Percentiles rank a stretch among this genome's conserved stretches.
phyloP scores from a whole-genome alignment of 257 asterid genomes.

The Datura wrightii region DNA sequence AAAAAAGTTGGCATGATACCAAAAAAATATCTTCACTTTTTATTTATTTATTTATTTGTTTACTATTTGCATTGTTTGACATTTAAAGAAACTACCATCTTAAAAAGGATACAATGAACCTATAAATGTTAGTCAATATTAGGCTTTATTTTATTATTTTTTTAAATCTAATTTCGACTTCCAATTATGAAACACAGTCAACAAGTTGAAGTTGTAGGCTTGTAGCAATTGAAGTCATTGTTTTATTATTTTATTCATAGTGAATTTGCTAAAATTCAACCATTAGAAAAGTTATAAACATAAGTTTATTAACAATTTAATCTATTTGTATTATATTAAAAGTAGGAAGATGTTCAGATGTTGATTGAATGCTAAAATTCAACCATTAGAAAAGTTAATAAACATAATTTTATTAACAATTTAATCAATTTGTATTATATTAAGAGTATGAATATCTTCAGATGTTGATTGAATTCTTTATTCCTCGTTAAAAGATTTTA shows the following conservation, averaged over 20 bases:
- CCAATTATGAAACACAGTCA: background rate
- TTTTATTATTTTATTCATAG: background rate
- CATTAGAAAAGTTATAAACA: background rate
- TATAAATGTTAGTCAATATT: background rate
- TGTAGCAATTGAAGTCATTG: background rate
- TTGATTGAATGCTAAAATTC: background rate
- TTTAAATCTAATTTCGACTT: background rate
- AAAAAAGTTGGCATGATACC: no score
- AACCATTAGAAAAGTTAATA: background rate
- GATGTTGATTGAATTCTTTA: no score
- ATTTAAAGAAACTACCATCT: background rate
- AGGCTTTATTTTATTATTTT: background rate
- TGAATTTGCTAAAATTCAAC: background rate
- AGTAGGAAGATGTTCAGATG: no score
- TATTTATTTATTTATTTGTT: background rate
- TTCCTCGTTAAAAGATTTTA: no score
- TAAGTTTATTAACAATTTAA: background rate
- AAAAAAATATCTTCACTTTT: background rate
- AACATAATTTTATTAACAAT: background rate
- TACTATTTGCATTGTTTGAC: background rate
- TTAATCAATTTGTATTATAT: no score
- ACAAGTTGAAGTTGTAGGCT: background rate
- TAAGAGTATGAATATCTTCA: no score
- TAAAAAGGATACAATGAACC: background rate
- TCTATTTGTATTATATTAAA: no score